phyloP scores from a whole-genome alignment of 495 filamentous ascomycete genomes.

The Neurospora sp. region DNA sequence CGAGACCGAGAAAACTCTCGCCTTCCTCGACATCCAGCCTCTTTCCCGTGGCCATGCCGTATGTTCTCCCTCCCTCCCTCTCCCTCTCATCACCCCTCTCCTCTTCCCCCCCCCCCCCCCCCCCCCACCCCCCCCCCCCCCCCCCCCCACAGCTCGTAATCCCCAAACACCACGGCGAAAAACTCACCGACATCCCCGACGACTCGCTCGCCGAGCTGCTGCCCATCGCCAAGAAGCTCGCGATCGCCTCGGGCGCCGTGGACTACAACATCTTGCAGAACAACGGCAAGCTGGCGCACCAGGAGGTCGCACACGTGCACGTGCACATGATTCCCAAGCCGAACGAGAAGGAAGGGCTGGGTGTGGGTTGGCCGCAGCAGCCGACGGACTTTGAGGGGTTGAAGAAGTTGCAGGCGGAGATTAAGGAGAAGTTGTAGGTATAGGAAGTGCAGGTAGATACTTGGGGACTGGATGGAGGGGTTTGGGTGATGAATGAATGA shows the following conservation, averaged over 20 bases:
- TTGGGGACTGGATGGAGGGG: too few relatives aligned
- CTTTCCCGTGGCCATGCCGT: constrained; percentile 77
- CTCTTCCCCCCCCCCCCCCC: not conserved
- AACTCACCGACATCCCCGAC: constrained; percentile 89
- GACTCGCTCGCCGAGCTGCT: constrained; percentile 75
- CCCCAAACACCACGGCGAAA: constrained; percentile 89
- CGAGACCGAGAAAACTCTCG: constrained; percentile 84
- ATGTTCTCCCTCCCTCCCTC: not conserved
- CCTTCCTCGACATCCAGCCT: constrained; percentile 94
- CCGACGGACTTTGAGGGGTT: constrained; percentile 71
- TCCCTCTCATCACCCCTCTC: not conserved
- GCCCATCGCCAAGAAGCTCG: constrained; percentile 83
- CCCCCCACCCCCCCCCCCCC: too few relatives aligned
- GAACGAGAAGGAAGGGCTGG: constrained; percentile 70
- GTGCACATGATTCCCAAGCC: constrained; percentile 81
- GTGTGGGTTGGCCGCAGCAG: constrained; percentile 71
- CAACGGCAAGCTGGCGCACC: constrained; percentile 89
- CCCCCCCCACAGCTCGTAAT: constrained; percentile 99
- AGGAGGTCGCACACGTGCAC: constrained; percentile 80
- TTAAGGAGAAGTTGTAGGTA: constrained; percentile 80
- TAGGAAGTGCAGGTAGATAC: too few relatives aligned
- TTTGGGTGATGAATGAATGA: not conserved
- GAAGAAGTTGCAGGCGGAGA: constrained; percentile 66
- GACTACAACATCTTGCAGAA: constrained; percentile 97
- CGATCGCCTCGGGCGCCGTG: constrained; percentile 57